Percentiles rank a stretch among this genome's conserved stretches.
Evolutionary conservation across 805 yeast genomes (phyloP).

Genomic region (Hanseniaspora singularis): DNA sequence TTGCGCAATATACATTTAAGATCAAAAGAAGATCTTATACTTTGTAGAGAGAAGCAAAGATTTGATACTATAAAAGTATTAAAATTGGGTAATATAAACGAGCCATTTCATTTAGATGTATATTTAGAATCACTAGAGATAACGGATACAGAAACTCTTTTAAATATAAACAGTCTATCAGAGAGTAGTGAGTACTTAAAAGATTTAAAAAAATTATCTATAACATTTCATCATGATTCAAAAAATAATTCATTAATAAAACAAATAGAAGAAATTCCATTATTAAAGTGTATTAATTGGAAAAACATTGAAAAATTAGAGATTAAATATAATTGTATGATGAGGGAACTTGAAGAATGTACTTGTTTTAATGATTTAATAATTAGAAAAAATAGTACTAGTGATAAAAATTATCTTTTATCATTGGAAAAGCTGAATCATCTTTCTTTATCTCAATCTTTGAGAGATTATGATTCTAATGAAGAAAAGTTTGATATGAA

Average conservation of each 20-base stretch:
- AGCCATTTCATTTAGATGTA: neutral
- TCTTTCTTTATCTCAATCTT: conserved; percentile 2
- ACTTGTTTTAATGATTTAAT: neutral
- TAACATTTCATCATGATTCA: neutral
- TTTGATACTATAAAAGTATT: neutral
- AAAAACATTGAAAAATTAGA: neutral
- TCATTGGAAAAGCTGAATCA: neutral
- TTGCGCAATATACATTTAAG: neutral
- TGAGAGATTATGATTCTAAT: neutral
- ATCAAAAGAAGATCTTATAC: neutral
- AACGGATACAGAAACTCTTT: neutral
- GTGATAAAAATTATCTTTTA: neutral
- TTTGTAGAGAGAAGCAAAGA: neutral
- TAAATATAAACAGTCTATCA: too few relatives aligned
- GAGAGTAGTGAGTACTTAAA: too few relatives aligned
- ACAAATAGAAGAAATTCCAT: neutral
- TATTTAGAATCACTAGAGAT: neutral
- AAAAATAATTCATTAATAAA: neutral
- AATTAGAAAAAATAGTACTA: too few relatives aligned
- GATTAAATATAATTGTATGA: neutral
- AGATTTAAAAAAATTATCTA: neutral
- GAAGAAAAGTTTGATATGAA: conserved; percentile 8
- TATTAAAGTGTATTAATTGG: conserved; percentile 2
- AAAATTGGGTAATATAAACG: neutral
- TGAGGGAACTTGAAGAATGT: neutral